Base-by-base conservation (phyloP, 202 grass and related monocot genomes). In the Zoysia matrella region DNA sequence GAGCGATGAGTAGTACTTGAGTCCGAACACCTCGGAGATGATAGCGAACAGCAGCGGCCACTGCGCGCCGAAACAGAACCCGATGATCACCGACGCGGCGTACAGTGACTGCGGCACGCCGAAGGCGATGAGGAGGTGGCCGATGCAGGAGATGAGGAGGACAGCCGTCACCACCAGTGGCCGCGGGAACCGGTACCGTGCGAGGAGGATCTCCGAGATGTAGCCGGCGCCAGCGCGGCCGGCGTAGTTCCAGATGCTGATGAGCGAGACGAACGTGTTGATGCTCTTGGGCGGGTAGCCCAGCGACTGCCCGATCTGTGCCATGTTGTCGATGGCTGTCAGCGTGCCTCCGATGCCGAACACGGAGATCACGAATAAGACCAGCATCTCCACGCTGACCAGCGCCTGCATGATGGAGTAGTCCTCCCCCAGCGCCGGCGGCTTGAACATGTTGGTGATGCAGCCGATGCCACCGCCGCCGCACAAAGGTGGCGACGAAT, bases 271-370 rank as follows among this genome's bases (percentile, higher is more conserved):
- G 80, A 98, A 94, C 49, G 90, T 98, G 76, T 78, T 94, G 57
- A 98, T 91, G 84, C 88, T 93, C 73, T 91, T 87, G 8, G 51
- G 42, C 36, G 92, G 88, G 88, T 98, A 94, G 0, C 88, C 88
- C 8, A 98, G 76, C 3, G 95, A 94, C 65, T 91, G 88, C 0
- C 92, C 95, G 53, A 98, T 98, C 84, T 98, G 92, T 3, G 90
- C 95, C 95, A 94, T 98, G 86, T 98, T 94, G 88, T 98, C 92
- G 76, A 98, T 98, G 12, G 95, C 95, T 0, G 95, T 94, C 51
- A 93, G 69, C 15, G 92, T 98, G 47, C 90, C 90, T 16, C 95
- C 95, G 48, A 94, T 86, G 15, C 95, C 92, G 58, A 91, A 98
- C 30, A 98, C 90, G 49, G 90, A 94, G 13, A 93, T 77, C 1